Conservation (phyloP, 1,284 basidiomycete species). For the Termitomyces sp. region DNA sequence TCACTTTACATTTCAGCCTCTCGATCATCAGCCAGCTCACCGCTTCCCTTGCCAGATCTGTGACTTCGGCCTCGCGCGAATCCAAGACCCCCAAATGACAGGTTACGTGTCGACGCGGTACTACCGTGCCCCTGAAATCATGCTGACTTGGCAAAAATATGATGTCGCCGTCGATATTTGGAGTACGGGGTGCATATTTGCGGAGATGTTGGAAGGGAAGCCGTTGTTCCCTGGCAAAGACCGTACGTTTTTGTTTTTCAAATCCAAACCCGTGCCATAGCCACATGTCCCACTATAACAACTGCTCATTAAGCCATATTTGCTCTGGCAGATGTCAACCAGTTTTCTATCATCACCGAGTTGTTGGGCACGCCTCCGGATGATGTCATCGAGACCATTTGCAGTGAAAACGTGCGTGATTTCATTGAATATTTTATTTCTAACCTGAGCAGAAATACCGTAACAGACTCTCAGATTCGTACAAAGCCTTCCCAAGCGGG, state of each 20-base stretch:
- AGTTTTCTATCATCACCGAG: slow-evolving; percentile 99
- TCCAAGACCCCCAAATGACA: slow-evolving; percentile 99
- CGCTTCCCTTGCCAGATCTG: slow-evolving; percentile 67
- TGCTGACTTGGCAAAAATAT: slow-evolving; percentile 99
- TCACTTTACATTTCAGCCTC: slow-evolving; percentile 5
- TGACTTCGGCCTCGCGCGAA: slow-evolving; percentile 96
- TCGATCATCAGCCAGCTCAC: neutral
- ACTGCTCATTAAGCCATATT: neutral
- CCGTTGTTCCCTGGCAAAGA: slow-evolving; percentile 99
- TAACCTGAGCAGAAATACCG: neutral
- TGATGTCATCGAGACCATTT: slow-evolving; percentile 99
- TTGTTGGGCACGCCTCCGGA: slow-evolving; percentile 96
- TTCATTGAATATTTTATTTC: neutral
- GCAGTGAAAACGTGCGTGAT: slow-evolving; percentile 83
- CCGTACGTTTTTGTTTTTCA: slow-evolving; percentile 46
- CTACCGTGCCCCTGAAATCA: slow-evolving; percentile 99
- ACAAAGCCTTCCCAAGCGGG: slow-evolving; percentile 93
- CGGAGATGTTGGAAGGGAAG: slow-evolving; percentile 99
- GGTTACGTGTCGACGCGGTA: slow-evolving; percentile 99
- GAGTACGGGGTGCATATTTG: slow-evolving; percentile 99
- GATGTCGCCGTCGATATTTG: slow-evolving; percentile 99
- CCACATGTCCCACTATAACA: neutral
- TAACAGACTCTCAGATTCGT: slow-evolving; percentile 95
- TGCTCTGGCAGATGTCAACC: slow-evolving; percentile 81
- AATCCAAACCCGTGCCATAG: slow-evolving; percentile 9